Evolutionary conservation across 1,139 yeast genomes (phyloP).

Genomic region (Debaryomyces subglobosus): DNA sequence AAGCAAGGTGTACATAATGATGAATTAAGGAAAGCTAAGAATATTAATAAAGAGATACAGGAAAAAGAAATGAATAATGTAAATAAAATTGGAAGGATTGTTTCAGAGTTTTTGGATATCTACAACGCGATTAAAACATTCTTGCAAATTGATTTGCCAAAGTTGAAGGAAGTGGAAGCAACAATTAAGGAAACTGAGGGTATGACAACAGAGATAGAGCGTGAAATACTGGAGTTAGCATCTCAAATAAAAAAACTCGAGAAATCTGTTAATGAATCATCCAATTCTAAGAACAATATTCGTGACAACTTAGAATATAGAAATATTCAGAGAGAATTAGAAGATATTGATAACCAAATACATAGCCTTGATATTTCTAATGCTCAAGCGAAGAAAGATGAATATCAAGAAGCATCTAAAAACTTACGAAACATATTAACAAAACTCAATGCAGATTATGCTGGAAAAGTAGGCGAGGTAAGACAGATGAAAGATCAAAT

Average conservation of each 20-base stretch:
- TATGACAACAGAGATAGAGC: conserved; percentile 9
- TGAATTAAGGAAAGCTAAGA: conserved; percentile 23
- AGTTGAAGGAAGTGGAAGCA: conserved; percentile 28
- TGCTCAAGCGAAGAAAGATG: conserved; percentile 66
- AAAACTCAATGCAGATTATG: conserved; percentile 63
- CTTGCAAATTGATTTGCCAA: conserved; percentile 10
- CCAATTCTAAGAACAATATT: conserved; percentile 39
- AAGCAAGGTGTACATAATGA: conserved; percentile 16
- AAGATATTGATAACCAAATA: conserved; percentile 31
- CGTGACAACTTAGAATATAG: conserved; percentile 45
- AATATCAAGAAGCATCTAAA: conserved; percentile 63
- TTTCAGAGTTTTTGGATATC: conserved; percentile 6
- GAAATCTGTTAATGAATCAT: conserved; percentile 36
- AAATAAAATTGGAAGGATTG: conserved; percentile 9
- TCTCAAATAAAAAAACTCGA: conserved; percentile 27
- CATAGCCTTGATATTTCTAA: conserved; percentile 48
- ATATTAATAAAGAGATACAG: conserved; percentile 15
- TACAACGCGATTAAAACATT: conserved; percentile 13
- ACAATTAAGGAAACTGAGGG: conserved; percentile 40
- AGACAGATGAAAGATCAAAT: conserved; percentile 82
- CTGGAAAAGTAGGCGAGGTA: conserved; percentile 83
- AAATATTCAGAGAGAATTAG: conserved; percentile 31
- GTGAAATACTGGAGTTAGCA: conserved; percentile 8
- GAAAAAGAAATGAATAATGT: not conserved
- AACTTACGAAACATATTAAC: conserved; percentile 59